phyloP scores from a whole-genome alignment of 2,329 filamentous ascomycete species.

The Aspergillus sp. region DNA sequence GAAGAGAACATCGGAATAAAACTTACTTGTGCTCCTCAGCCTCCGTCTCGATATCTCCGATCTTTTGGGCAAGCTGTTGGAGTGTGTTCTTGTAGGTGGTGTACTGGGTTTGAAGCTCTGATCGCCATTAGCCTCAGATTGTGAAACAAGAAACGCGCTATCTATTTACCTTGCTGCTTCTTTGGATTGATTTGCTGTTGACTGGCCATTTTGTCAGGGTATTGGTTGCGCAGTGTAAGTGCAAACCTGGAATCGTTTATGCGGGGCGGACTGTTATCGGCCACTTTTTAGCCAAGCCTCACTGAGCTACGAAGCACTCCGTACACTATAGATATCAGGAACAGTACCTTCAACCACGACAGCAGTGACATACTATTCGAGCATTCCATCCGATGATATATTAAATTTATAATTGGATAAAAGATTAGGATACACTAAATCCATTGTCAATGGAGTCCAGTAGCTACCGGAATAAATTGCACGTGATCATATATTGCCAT shows the following conservation, averaged over 20 bases:
- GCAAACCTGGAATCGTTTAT: conserved; percentile 31
- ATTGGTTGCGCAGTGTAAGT: conserved; percentile 18
- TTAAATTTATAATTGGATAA: neutral
- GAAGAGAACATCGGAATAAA: neutral
- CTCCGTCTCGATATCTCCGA: conserved; percentile 96
- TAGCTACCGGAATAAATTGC: neutral
- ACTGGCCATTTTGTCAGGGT: conserved; percentile 36
- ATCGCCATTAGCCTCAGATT: conserved; percentile 11
- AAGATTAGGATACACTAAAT: neutral
- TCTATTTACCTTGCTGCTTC: conserved; percentile 49
- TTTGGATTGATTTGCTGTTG: conserved; percentile 42
- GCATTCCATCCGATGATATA: neutral
- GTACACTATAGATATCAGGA: neutral
- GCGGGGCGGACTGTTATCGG: conserved; percentile 31
- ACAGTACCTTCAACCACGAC: neutral
- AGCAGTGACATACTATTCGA: neutral
- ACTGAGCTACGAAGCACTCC: neutral
- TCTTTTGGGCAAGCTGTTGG: conserved; percentile 92
- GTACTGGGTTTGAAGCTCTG: conserved; percentile 53
- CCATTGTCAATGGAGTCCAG: neutral
- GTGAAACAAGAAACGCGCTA: neutral
- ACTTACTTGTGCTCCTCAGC: conserved; percentile 96
- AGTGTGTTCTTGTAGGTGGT: conserved; percentile 66
- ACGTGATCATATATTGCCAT: conserved; percentile 24
- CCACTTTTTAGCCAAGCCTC: conserved; percentile 6